Evolutionary conservation across 345 rosid species (phyloP).

Genomic region (Isatis tinctoria): DNA sequence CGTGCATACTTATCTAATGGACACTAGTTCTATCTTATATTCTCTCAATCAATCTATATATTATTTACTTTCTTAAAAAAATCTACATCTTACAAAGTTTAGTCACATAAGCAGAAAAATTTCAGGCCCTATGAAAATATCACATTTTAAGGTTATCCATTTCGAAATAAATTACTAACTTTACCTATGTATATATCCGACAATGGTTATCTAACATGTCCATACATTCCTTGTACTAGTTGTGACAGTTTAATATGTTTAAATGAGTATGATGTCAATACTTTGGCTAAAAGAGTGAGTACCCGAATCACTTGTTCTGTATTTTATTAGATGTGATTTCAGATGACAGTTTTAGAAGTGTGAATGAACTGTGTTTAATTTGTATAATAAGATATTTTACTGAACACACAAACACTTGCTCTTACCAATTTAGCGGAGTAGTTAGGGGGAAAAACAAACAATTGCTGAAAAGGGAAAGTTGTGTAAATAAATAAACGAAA

Average conservation of each 20-base stretch:
- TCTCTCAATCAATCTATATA: not conserved
- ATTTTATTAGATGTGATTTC: too few species aligned
- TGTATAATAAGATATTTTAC: not conserved
- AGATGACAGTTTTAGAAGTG: too few species aligned
- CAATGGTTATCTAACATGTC: too few species aligned
- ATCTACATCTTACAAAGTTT: not conserved
- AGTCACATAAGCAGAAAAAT: not conserved
- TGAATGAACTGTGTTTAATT: not conserved
- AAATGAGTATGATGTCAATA: too few species aligned
- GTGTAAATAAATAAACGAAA: not conserved
- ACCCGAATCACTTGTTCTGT: too few species aligned
- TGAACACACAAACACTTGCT: too few species aligned
- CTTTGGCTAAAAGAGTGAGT: too few species aligned
- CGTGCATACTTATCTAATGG: not conserved
- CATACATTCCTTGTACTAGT: too few species aligned
- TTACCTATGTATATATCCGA: too few species aligned
- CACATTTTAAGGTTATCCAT: too few species aligned
- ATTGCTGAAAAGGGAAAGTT: not conserved
- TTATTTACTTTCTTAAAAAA: not conserved
- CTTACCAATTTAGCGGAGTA: not conserved
- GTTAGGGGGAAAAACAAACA: not conserved
- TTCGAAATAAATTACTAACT: too few species aligned
- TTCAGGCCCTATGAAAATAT: not conserved
- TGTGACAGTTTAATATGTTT: too few species aligned
- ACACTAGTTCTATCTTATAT: not conserved